phyloP scores from a whole-genome alignment of 305 asterid genomes.

The Solanum hybrid region DNA sequence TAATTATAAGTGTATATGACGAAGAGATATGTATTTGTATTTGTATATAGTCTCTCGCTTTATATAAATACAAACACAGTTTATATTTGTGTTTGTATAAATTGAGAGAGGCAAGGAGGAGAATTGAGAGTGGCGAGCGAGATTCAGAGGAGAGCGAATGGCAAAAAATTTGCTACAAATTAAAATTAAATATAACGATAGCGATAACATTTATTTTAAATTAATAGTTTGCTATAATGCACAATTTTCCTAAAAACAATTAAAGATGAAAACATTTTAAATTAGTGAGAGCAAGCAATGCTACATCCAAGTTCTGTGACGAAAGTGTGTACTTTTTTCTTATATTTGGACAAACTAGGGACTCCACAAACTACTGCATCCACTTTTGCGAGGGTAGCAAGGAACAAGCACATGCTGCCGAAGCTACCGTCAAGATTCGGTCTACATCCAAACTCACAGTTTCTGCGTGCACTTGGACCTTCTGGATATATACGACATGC shows the following conservation, averaged over 20 bases:
- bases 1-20: too few species aligned
- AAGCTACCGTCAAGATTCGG: background rate
- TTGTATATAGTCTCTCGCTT: too few species aligned
- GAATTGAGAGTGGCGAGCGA: too few species aligned
- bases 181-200: too few species aligned
- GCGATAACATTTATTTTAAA: too few species aligned
- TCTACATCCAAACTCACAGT: background rate
- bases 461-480: background rate
- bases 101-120: too few species aligned
- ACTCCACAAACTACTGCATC: background rate
- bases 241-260: background rate
- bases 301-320: background rate
- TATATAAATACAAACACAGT: too few species aligned
- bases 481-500: constrained; percentile 15
- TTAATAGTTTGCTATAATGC: too few species aligned
- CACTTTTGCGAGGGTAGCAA: background rate
- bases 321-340: background rate
- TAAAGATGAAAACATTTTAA: background rate
- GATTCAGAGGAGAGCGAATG: too few species aligned
- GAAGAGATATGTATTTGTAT: too few species aligned
- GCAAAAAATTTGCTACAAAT: too few species aligned
- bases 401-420: constrained; percentile 1
- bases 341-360: background rate
- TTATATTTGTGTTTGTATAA: too few species aligned
- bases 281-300: background rate